Evolutionary conservation across 805 yeast genomes (phyloP).

Genomic region (Brettanomyces nanus): DNA sequence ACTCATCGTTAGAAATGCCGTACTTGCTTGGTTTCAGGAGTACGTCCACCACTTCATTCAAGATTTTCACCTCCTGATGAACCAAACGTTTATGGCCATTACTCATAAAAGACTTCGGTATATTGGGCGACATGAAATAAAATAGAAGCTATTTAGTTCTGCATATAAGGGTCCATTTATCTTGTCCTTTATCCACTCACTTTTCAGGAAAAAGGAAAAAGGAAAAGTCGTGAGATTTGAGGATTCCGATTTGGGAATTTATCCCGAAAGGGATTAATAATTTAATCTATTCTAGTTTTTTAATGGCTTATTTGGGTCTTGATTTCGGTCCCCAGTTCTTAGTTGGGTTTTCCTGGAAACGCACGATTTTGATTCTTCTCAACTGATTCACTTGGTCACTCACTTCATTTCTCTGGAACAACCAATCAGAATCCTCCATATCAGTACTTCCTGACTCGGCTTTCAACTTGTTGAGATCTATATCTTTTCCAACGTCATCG

Average conservation of each 20-base stretch:
- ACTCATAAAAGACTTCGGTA: neutral
- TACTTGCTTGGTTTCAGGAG: conserved; percentile 15
- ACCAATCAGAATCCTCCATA: conserved; percentile 26
- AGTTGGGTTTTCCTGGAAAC: conserved; percentile 88
- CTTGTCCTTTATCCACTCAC: too few species aligned
- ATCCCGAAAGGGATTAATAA: too few species aligned
- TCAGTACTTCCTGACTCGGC: conserved; percentile 3
- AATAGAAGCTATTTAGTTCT: too few species aligned
- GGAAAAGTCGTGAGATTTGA: too few species aligned
- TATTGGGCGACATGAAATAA: too few species aligned
- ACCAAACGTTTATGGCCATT: conserved; percentile 4
- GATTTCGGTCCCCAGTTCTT: conserved; percentile 90
- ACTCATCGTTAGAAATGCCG: conserved; percentile 11
- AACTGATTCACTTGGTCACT: conserved; percentile 51
- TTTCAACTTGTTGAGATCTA: conserved; percentile 23
- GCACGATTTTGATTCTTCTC: conserved; percentile 70
- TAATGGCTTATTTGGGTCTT: conserved; percentile 57
- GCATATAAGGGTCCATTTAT: too few species aligned
- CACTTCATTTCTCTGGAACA: conserved; percentile 55
- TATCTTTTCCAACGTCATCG: conserved; percentile 28
- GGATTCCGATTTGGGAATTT: too few species aligned
- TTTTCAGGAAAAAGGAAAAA: too few species aligned
- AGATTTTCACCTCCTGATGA: conserved; percentile 14
- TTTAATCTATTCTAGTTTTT: too few species aligned
- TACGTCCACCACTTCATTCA: conserved; percentile 19